A percentile compares a stretch with the other conserved stretches of the same genome.
These are phyloP conservation scores for Barbarea vulgaris DNA, from an alignment of 345 rosid genomes.

Conservation along the genomic window DNA sequence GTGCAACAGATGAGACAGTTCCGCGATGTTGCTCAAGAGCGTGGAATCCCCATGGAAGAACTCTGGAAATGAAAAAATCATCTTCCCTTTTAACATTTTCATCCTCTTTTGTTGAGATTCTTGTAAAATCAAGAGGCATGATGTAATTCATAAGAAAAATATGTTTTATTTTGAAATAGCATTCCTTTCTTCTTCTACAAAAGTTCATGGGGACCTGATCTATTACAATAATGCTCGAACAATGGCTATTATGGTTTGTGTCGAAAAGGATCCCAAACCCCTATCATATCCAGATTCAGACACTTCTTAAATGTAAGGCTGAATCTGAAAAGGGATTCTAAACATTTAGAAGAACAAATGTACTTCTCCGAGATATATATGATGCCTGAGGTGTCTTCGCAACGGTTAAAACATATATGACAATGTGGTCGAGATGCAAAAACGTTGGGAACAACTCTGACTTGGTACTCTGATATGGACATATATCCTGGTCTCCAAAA, in stretches of 20 bases:
- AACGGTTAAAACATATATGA: not conserved
- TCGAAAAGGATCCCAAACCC: not conserved
- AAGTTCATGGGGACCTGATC: not conserved
- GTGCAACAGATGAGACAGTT: conserved; percentile 82
- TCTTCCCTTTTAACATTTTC: conserved; percentile 9
- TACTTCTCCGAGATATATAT: not conserved
- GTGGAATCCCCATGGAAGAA: conserved; percentile 94
- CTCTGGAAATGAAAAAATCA: conserved; percentile 64
- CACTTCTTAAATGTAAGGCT: not conserved
- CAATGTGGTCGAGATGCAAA: conserved; percentile 3
- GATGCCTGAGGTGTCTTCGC: not conserved
- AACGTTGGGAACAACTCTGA: not conserved
- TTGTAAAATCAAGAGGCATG: conserved; percentile 29
- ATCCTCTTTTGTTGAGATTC: conserved; percentile 21
- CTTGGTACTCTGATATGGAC: not conserved
- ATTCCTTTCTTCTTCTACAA: not conserved
- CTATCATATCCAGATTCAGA: not conserved
- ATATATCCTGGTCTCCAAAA: not conserved
- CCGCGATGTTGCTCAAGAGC: conserved; percentile 76
- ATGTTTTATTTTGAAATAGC: conserved; percentile 29
- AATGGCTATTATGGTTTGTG: not conserved
- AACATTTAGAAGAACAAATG: not conserved
- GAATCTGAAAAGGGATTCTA: not conserved
- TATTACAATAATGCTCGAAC: not conserved
- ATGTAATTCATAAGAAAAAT: conserved; percentile 25